Percentiles rank a stretch among this genome's conserved stretches.
Evolutionary conservation across 768 basidiomycete species (phyloP).

Genomic region (Psilocybe cubensis): DNA sequence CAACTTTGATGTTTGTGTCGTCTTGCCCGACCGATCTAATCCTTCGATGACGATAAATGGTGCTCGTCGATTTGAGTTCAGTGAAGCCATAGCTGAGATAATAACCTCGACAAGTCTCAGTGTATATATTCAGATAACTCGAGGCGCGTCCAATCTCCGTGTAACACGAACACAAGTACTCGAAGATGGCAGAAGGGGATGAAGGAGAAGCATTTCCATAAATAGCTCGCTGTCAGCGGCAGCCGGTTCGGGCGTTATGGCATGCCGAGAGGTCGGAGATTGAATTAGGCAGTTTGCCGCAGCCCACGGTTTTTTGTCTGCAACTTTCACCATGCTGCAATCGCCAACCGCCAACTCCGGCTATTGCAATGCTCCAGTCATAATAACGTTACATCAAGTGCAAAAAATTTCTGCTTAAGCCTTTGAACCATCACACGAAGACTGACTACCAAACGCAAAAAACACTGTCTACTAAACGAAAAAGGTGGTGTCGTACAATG

Average conservation of each 20-base stretch:
- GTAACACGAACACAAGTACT: background rate
- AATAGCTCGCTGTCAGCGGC: background rate
- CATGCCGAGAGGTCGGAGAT: background rate
- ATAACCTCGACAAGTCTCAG: background rate
- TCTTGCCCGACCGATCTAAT: slow-evolving; percentile 94
- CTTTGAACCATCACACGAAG: too few relatives aligned
- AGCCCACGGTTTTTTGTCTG: too few relatives aligned
- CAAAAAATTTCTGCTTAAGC: too few relatives aligned
- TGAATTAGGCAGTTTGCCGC: background rate
- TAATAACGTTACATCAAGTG: too few relatives aligned
- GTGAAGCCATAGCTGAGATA: background rate
- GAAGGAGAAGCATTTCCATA: background rate
- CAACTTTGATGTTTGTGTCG: slow-evolving; percentile 78
- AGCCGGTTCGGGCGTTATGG: background rate
- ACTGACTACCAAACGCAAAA: too few relatives aligned
- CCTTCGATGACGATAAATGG: slow-evolving; percentile 95
- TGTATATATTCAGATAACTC: background rate
- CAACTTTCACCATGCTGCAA: too few relatives aligned
- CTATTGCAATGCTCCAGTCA: too few relatives aligned
- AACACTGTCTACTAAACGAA: too few relatives aligned
- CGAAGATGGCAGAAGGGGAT: background rate
- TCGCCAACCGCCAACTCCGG: too few relatives aligned
- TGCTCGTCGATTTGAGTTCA: slow-evolving; percentile 45
- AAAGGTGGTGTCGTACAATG: too few relatives aligned
- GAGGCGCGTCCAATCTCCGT: background rate